Percentiles rank a stretch among this genome's conserved stretches.
Evolutionary conservation across 495 filamentous ascomycete species (phyloP).

Genomic region (Penicillium odoratum): DNA sequence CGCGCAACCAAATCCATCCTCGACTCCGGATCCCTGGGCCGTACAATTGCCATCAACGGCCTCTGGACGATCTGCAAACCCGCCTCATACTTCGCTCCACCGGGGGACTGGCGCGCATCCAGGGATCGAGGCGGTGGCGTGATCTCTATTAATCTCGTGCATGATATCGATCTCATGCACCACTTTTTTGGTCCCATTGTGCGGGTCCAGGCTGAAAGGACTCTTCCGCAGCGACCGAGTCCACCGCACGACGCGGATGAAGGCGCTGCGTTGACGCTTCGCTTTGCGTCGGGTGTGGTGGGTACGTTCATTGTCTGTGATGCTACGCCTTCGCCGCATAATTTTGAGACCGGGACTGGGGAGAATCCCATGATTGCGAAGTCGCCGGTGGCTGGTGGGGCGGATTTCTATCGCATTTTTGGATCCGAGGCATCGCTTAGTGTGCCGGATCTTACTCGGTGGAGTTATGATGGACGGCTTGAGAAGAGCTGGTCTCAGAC

Average conservation of each 20-base stretch:
- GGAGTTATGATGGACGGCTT: conserved; percentile 45
- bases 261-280: conserved; percentile 54
- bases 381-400: conserved; percentile 23
- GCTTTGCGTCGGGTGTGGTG: conserved; percentile 57
- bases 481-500: conserved; percentile 36
- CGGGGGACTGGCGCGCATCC: conserved; percentile 48
- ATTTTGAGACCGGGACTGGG: conserved; percentile 57
- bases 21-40: conserved; percentile 40
- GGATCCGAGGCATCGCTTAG: conserved; percentile 54
- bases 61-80: conserved; percentile 57
- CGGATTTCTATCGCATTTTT: conserved; percentile 58
- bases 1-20: conserved; percentile 48
- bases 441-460: conserved; percentile 55
- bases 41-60: conserved; percentile 53
- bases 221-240: conserved; percentile 36
- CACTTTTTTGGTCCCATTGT: conserved; percentile 56
- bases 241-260: conserved; percentile 52
- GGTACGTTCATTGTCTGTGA: conserved; percentile 59
- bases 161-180: conserved; percentile 61
- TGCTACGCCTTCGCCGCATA: conserved; percentile 51
- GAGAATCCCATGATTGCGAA: conserved; percentile 57
- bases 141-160: conserved; percentile 59
- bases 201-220: conserved; percentile 51
- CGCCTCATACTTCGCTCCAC: conserved; percentile 48
- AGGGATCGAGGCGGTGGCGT: conserved; percentile 42